Percentiles rank a stretch among this genome's conserved stretches.
Evolutionary conservation across 768 basidiomycete genomes (phyloP).

Genomic region (Mycena belliarum): DNA sequence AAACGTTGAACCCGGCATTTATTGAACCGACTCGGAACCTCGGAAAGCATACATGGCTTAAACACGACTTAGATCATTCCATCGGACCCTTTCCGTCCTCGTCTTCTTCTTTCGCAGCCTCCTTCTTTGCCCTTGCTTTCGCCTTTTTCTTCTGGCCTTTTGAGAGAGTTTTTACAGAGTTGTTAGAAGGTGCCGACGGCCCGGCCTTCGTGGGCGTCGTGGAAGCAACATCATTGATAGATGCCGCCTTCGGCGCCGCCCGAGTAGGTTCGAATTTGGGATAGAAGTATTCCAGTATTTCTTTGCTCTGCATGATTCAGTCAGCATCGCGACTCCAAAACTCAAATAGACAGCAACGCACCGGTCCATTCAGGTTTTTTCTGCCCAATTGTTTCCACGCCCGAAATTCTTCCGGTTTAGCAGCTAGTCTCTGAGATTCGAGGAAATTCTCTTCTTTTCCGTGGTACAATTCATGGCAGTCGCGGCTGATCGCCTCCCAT

Average conservation of each 20-base stretch:
- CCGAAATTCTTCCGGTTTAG: background rate
- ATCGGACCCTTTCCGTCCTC: no score
- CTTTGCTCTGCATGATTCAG: background rate
- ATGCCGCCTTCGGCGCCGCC: background rate
- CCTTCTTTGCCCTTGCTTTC: constrained; percentile 6
- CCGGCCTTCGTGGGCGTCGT: no score
- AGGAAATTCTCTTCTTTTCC: background rate
- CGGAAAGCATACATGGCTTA: no score
- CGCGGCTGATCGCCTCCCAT: constrained; percentile 7
- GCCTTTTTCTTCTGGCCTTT: constrained; percentile 9
- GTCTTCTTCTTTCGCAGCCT: background rate
- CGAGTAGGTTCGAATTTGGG: background rate
- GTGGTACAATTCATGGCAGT: background rate
- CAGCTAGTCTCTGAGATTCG: background rate
- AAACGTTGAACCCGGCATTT: no score
- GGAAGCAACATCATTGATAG: no score
- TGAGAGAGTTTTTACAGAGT: background rate
- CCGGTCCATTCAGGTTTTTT: constrained; percentile 7
- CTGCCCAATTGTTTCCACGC: background rate
- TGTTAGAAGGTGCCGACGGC: background rate
- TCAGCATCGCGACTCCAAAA: background rate
- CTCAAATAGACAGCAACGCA: background rate
- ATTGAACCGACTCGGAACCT: no score
- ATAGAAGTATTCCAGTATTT: background rate
- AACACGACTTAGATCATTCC: no score